Evolutionary conservation across 2,329 filamentous ascomycete genomes (phyloP).

Genomic region (Nemania sp.): DNA sequence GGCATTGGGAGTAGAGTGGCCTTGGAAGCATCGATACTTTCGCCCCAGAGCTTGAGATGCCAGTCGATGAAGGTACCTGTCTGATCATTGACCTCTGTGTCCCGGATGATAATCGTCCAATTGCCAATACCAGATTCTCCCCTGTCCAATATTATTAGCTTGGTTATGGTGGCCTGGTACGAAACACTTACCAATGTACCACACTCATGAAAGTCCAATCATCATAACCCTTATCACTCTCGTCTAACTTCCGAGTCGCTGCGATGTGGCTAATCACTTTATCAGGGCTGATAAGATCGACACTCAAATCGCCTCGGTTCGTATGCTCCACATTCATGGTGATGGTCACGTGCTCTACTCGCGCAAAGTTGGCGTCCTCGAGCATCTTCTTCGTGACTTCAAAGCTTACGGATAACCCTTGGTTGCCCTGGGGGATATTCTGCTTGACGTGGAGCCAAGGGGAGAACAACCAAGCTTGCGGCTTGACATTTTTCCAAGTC

Average conservation of each 20-base stretch:
- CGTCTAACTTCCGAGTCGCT: constrained; percentile 72
- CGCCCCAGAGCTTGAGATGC: constrained; percentile 93
- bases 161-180: not conserved
- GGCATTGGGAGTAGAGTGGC: constrained; percentile 81
- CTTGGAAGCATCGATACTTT: constrained; percentile 75
- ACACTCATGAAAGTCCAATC: constrained; percentile 99
- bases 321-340: constrained; percentile 95
- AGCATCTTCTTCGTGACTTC: constrained; percentile 83
- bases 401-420: constrained; percentile 79
- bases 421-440: constrained; percentile 79
- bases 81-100: constrained; percentile 76
- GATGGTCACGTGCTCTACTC: constrained; percentile 91
- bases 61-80: constrained; percentile 85
- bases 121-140: constrained; percentile 85
- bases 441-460: constrained; percentile 93
- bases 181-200: constrained; percentile 76
- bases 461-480: constrained; percentile 92
- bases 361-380: constrained; percentile 78
- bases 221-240: constrained; percentile 70
- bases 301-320: constrained; percentile 87
- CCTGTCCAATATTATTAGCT: constrained; percentile 52
- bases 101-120: constrained; percentile 91
- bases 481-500: constrained; percentile 85
- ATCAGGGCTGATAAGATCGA: constrained; percentile 84
- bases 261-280: constrained; percentile 85